Evolutionary conservation across 495 filamentous ascomycete species (phyloP).

Genomic region (Talaromyces trachyspermus): DNA sequence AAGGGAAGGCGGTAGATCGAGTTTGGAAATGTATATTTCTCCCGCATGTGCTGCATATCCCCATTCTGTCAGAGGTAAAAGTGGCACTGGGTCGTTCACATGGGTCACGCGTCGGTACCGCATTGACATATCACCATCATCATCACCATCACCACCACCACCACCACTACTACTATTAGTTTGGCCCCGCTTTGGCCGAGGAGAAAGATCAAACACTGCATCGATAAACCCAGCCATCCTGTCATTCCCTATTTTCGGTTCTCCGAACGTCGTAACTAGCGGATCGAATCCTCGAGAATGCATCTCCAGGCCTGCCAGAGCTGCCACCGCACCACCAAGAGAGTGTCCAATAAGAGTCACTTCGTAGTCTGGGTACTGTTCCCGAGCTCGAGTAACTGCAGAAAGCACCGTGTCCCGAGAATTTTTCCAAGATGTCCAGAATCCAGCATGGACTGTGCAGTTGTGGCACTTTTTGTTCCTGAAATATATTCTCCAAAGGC

Average conservation of each 20-base stretch:
- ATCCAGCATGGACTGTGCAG: slow-evolving; percentile 90
- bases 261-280: slow-evolving; percentile 83
- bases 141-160: neutral
- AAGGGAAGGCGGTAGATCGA: slow-evolving; percentile 54
- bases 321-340: slow-evolving; percentile 85
- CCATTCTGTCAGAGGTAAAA: slow-evolving; percentile 80
- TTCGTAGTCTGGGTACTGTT: slow-evolving; percentile 59
- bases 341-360: slow-evolving; percentile 83
- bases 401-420: slow-evolving; percentile 59
- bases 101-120: slow-evolving; percentile 80
- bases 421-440: slow-evolving; percentile 73
- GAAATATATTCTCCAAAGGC: neutral
- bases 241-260: slow-evolving; percentile 77
- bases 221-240: slow-evolving; percentile 64
- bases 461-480: slow-evolving; percentile 50
- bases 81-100: slow-evolving; percentile 76
- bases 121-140: slow-evolving; percentile 17
- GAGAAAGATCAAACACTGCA: slow-evolving; percentile 49
- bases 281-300: slow-evolving; percentile 60
- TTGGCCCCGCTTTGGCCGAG: too few relatives aligned
- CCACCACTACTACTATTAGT: too few relatives aligned
- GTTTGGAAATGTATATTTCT: slow-evolving; percentile 76
- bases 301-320: slow-evolving; percentile 77
- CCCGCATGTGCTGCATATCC: slow-evolving; percentile 78
- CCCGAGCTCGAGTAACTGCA: slow-evolving; percentile 43